Base-by-base conservation (phyloP, 1,139 yeast genomes). In the Saccharomyces hybrid region DNA sequence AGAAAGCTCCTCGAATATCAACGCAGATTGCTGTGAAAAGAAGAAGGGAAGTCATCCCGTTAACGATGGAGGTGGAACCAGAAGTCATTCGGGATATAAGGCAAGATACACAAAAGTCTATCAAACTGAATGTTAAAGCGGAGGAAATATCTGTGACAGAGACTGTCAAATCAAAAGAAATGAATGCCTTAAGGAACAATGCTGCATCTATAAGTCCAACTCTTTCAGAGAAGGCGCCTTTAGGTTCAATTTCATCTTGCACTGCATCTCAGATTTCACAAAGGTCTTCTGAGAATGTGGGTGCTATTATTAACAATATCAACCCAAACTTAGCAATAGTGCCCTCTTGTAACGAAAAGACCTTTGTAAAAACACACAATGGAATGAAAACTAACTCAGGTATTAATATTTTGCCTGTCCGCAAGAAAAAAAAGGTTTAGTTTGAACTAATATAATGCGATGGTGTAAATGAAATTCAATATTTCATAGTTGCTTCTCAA, bases 1-100 rank as follows among this genome's bases (percentile, higher is more conserved):
- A 51, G 20, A 55, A 56, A 46, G 41, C 52, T 38, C 50, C 59
- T 4, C 56, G 49, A n/a, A 51, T 59, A n/a, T 61, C 62, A 13
- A 59, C 61, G 23, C 68, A 61, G 52, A 49, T 56, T 6, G 65
- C 64, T 4, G 48, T 44, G 28, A 49, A 50, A 9, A 54, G 49
- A 42, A 50, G 58, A 14, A 57, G 50, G 48, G 38, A 49, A 2
- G 14, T 34, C 2, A 57, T 63, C n/a, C 60, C 64, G 4, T 50
- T 59, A 7, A 59, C 62, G 1, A 32, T 60, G 34, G 32, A 27
- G n/a, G 46, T 20, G 38, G 47, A 32, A 14, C 16, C 30, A 23
- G 32, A 47, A 20, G 16, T 38, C 49, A 25, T 42, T 20, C 25
- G 48, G 11, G n/a, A 13, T 16, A 23, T 14, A 50, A 16, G 34